Percentiles rank a stretch among this genome's conserved stretches.
phyloP scores from a whole-genome alignment of 495 filamentous ascomycete genomes.

The Talaromyces liani region DNA sequence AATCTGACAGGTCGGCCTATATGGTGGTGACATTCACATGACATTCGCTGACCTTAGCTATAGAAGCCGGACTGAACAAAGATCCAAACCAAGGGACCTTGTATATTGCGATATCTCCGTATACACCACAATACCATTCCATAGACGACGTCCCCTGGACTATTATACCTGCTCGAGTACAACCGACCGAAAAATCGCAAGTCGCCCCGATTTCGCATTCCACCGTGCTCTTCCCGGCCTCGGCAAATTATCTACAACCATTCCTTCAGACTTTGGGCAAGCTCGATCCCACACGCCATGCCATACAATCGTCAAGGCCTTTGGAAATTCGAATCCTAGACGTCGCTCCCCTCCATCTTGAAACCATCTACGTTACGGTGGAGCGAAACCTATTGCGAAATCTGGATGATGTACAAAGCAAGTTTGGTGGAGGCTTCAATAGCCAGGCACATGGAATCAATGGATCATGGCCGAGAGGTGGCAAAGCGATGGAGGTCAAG shows the following conservation, averaged over 20 bases:
- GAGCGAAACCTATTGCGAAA: slow-evolving; percentile 66
- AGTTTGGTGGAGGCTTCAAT: slow-evolving; percentile 55
- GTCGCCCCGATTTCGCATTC: slow-evolving; percentile 64
- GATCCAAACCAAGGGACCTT: slow-evolving; percentile 26
- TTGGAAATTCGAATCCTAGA: slow-evolving; percentile 80
- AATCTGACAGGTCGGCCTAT: slow-evolving; percentile 27
- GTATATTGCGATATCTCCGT: slow-evolving; percentile 77
- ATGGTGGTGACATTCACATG: neutral
- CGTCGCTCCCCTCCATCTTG: slow-evolving; percentile 68
- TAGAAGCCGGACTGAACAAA: slow-evolving; percentile 8
- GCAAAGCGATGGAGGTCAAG: slow-evolving; percentile 30
- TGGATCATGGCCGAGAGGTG: slow-evolving; percentile 30
- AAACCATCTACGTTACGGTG: slow-evolving; percentile 77
- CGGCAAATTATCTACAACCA: slow-evolving; percentile 67
- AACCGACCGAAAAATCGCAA: slow-evolving; percentile 67
- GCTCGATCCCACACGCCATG: slow-evolving; percentile 42
- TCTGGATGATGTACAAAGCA: slow-evolving; percentile 53
- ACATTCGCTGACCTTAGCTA: neutral
- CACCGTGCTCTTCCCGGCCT: slow-evolving; percentile 76
- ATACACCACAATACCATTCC: slow-evolving; percentile 52
- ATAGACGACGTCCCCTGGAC: slow-evolving; percentile 70
- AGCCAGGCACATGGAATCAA: slow-evolving; percentile 24
- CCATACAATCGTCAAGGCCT: slow-evolving; percentile 46
- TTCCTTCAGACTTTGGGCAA: slow-evolving; percentile 62
- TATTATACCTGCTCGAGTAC: slow-evolving; percentile 64